Conservation (phyloP, 2,329 filamentous ascomycete genomes). For the Xylariales sp. region DNA sequence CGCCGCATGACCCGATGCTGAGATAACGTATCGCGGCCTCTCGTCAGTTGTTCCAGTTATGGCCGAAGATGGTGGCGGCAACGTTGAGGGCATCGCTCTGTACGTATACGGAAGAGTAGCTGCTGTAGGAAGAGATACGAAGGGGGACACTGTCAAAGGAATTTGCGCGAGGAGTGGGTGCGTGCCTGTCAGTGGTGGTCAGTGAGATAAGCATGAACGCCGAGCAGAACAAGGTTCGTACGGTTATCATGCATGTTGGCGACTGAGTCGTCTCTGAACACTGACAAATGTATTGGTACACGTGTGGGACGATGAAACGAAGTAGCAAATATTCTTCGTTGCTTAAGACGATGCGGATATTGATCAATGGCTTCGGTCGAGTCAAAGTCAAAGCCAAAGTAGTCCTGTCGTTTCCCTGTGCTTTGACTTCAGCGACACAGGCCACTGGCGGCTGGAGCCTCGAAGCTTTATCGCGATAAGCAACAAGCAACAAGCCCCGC, state of each 20-base stretch:
- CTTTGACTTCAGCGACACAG: too few species aligned
- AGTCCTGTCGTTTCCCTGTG: background rate
- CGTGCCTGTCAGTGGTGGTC: constrained; percentile 49
- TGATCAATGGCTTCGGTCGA: too few species aligned
- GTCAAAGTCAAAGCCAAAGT: too few species aligned
- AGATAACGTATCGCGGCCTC: constrained; percentile 70
- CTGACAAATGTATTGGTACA: too few species aligned
- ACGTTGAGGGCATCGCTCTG: constrained; percentile 79
- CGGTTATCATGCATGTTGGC: constrained; percentile 35
- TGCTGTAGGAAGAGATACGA: constrained; percentile 82
- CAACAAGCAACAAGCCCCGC: constrained; percentile 13
- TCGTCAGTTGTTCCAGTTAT: constrained; percentile 31
- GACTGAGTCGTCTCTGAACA: constrained; percentile 9
- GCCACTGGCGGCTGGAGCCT: too few species aligned
- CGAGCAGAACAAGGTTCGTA: constrained; percentile 15
- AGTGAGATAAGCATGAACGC: background rate
- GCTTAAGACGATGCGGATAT: too few species aligned
- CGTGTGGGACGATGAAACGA: too few species aligned
- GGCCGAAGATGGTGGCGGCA: constrained; percentile 67
- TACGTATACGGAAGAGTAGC: constrained; percentile 95
- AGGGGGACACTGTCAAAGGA: constrained; percentile 88
- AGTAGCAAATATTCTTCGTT: too few species aligned
- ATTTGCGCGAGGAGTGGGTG: constrained; percentile 90
- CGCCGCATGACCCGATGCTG: constrained; percentile 72
- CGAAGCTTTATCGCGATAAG: background rate